Evolutionary conservation across 176 grass and related monocot species (phyloP), one percentile per base, ranked within the genome.

Genomic region (Luzula sylvatica): DNA sequence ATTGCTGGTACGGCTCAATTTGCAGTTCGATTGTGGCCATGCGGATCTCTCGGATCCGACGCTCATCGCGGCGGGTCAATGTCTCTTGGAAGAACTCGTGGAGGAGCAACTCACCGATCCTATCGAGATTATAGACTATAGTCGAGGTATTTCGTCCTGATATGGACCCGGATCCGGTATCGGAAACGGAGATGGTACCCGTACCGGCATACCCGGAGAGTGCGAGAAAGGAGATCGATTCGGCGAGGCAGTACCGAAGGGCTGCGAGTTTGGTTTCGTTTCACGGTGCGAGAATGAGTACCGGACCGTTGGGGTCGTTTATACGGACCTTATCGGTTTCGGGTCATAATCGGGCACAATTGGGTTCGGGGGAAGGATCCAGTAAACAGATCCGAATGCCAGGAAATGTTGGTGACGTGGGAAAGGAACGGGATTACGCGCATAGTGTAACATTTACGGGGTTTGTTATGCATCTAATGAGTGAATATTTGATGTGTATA

Each of bases 1-100:
- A n/a, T n/a, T n/a, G n/a, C n/a, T n/a, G n/a, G n/a, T n/a, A n/a
- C n/a, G 90, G 90, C 70, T 95, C 11, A 40, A 61, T 1, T 67
- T 70, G 21, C 77, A 95, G 39, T 61, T 79, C 28, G 88, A 80
- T 38, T 95, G 90, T 52, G 88, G 90, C 76, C 84, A 83, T 49
- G 80, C 90, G 49, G 67, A 95, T 69, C 65, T 95, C 15, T 56
- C 80, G 11, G 77, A 85, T 20, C 83, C 80, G 1, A 58, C 69
- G 46, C 63, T 87, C 8, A 58, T 61, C 1, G 68, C 65, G 8
- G 77, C 59, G 14, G 83, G 73, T 18, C 50, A 62, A 46, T 67
- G 75, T 58, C 51, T 72, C 0, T 60, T 56, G 3, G 66, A 67
- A 9, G 75, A 70, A 23, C 61, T 73, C 44, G 63, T 61, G 0